A percentile compares a stretch with the other conserved stretches of the same genome.
Evolutionary conservation across 2,329 filamentous ascomycete genomes (phyloP).

Genomic region (Apiospora sp.): DNA sequence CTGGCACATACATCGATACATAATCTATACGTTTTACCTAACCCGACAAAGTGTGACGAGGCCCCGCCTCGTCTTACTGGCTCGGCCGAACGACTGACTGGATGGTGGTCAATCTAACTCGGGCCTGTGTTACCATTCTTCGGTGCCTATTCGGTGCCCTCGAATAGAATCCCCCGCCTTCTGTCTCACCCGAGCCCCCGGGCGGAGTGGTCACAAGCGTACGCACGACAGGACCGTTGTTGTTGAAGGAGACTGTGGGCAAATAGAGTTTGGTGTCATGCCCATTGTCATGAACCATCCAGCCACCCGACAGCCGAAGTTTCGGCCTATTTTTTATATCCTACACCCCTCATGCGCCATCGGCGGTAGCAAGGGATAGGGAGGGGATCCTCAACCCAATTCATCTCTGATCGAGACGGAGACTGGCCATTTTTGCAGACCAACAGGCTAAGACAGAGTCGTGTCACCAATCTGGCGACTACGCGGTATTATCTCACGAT

Average conservation of each 20-base stretch:
- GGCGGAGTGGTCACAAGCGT: neutral
- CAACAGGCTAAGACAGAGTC: neutral
- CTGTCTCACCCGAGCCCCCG: neutral
- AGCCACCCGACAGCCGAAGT: neutral
- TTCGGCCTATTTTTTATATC: neutral
- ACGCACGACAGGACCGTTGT: neutral
- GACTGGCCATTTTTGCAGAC: neutral
- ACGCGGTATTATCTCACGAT: neutral
- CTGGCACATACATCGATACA: neutral
- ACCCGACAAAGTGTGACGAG: conserved; percentile 6
- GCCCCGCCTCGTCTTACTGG: neutral
- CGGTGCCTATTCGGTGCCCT: neutral
- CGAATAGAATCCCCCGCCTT: neutral
- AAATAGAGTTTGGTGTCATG: conserved; percentile 5
- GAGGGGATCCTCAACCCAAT: conserved; percentile 3
- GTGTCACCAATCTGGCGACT: neutral
- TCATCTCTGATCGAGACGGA: neutral
- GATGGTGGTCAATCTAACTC: neutral
- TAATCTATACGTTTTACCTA: too few relatives aligned
- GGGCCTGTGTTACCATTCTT: conserved; percentile 7
- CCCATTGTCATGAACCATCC: neutral
- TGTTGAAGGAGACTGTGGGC: neutral
- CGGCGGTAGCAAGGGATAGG: neutral
- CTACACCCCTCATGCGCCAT: neutral
- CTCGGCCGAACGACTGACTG: neutral